Base-by-base conservation (phyloP, 139 green algal species). In the Coelastrella sp. region DNA sequence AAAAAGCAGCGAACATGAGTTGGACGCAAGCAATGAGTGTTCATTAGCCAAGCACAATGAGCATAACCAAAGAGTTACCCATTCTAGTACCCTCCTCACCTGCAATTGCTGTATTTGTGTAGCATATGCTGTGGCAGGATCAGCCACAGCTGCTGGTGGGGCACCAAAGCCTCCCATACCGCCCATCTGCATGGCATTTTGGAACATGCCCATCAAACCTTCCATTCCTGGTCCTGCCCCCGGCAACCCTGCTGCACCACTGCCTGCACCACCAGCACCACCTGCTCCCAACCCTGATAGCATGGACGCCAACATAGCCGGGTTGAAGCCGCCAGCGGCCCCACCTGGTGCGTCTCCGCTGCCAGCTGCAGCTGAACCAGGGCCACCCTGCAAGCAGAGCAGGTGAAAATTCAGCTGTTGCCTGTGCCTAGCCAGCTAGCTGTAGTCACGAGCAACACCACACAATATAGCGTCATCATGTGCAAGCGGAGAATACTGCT, bases 41-140 rank as follows among this genome's bases (percentile, higher is more conserved):
- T 49, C 35, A 49, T 3, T 3, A 49, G 35, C 35, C 35, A 49
- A 49, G 35, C 65, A 1, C 72, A 78, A 12, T 78, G 72, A 78
- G 72, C 72, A 78, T 27, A 25, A 78, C 20, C 4, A 6, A 49
- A 49, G 3, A 49, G 35, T 49, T 49, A 49, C 35, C 35, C 35
- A 49, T 49, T 49, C 1, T 49, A 49, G 35, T 49, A 49, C 35
- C 17, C 10, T n/a, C 19, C 87, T 25, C 87, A 91, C 87, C 89
- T 96, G 92, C 89, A 99, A 93, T 92, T 99, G 96, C 91, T 96
- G 85, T 79, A 99, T 92, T 95, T 99, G 98, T 27, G 93, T 87
- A 8, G 95, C 97, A 78, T 96, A 99, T 0, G 91, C 87, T 11
- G 93, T 92, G 82, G 97, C 95, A 0, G 96, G 95, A 91, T 98